Base-by-base conservation (phyloP, 306 rosid species). In the Corylus heterophylla region DNA sequence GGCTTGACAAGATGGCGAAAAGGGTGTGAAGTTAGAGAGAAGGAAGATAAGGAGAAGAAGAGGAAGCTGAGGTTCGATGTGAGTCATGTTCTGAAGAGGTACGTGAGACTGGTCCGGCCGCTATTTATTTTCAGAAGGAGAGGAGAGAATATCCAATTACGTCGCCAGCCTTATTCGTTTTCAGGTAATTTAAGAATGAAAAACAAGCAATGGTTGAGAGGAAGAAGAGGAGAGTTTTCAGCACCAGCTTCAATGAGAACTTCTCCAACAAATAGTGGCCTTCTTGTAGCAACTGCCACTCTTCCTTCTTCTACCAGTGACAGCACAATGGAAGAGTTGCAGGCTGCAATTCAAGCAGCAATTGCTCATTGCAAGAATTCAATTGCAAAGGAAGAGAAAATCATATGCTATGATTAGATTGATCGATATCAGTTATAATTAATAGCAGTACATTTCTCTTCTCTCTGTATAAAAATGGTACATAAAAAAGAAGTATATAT, bases 321-420 rank as follows among this genome's bases (percentile, higher is more conserved):
- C 69, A 93, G 99, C 74, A 87, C 96, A 78, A 90, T 96, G 98
- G 99, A 96, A 83, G 99, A 96, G 83, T 85, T 96, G 82, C 98
- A 96, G 54, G 93, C 99, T 2, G 99, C 99, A 9, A 93, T 95
- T 88, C 99, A 95, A 88, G 96, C 98, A 75, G 99, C 99, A 39
- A 96, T 96, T 86, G 97, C 99, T 81, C 98, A 96, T 82, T 96
- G 99, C 85, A 96, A 96, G 90, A 93, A 87, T 74, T 96, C 99
- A 62, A 86, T 87, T 79, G 86, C 95, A 18, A 82, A 87, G 52
- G 94, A 88, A 76, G 95, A 92, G 27, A 86, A 81, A 78, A 78
- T 81, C 87, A 83, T 79, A 83, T 79, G 84, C 80, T 76, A 77
- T 67, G 69, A 71, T 7, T 74, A 49, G 48, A 68, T 12, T 25